Base-by-base conservation (phyloP, 2,329 filamentous ascomycete species). In the Xylaria arbuscula region DNA sequence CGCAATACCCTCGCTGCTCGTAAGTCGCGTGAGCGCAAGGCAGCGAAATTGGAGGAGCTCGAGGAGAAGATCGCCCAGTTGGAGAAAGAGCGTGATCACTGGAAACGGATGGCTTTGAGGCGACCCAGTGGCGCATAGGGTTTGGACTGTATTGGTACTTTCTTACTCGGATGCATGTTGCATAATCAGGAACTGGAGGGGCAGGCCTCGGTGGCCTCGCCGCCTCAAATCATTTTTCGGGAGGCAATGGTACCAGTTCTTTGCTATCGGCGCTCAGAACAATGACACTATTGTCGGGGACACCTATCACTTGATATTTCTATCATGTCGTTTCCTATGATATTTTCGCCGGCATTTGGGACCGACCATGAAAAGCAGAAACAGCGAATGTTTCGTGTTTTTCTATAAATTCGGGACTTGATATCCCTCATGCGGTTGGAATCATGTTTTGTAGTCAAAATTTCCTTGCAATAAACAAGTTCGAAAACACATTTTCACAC, bases 1-100 rank as follows among this genome's bases (percentile, higher is more conserved):
- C 92, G 94, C 73, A 98, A 98, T 80, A 97, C 94, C 9, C 88
- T 97, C 79, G 95, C 95, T 19, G 95, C 95, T 75, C 93, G 95
- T 73, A 97, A 97, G 83, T 97, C 94, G 68, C 91, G 95, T 61
- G 91, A 93, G 77, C 91, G 93, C 73, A 97, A 97, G 84, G 89
- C 93, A 66, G 86, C 91, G 78, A 88, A 90, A 74, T 85, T 95
- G 69, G 90, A 92, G 64, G 88, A 90, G 66, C 85, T 97, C 54
- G 92, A 97, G 83, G 86, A 87, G 47, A 85, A 88, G 76, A 94
- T 97, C 76, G 85, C 84, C 19, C 89, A 92, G 78, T 83, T 95
- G 34, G 86, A 90, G 79, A 84, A 86, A 48, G 89, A 90, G 78
- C 85, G 88, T 74, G 88, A 89, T 79, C 86, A 90, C 76, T 91